Evolutionary conservation across 164 flowering plant species (phyloP).

Genomic region (Vitis rupestris): DNA sequence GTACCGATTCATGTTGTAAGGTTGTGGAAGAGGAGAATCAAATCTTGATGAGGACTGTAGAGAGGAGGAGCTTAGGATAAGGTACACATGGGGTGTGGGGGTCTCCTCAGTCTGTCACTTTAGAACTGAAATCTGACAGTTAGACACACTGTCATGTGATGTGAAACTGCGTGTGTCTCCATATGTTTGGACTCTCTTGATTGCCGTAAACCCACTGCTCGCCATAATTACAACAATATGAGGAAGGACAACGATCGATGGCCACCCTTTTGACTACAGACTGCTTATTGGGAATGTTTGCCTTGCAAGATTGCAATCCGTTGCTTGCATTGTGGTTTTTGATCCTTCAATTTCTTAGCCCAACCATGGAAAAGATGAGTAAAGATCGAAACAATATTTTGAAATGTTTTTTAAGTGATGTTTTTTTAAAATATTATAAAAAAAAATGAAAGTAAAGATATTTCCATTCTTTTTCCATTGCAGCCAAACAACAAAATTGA

Average conservation of each 20-base stretch:
- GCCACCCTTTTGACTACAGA: too few relatives aligned
- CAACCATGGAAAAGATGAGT: too few relatives aligned
- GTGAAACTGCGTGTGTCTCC: background rate
- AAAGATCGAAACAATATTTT: too few relatives aligned
- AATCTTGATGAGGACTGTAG: constrained; percentile 1
- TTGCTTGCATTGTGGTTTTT: too few relatives aligned
- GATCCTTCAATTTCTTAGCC: too few relatives aligned
- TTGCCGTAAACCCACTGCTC: background rate
- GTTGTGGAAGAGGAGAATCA: constrained; percentile 9
- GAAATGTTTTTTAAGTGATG: too few relatives aligned
- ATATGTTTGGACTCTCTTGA: background rate
- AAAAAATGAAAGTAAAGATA: too few relatives aligned
- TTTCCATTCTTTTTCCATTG: too few relatives aligned
- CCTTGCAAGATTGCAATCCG: too few relatives aligned
- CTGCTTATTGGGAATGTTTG: too few relatives aligned
- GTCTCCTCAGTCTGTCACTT: background rate
- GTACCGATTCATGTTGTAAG: constrained; percentile 6
- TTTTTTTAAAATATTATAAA: too few relatives aligned
- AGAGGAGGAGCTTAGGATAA: background rate
- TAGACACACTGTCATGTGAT: background rate
- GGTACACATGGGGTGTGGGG: constrained; percentile 7
- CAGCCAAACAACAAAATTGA: too few relatives aligned
- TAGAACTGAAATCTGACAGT: background rate
- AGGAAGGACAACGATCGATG: background rate
- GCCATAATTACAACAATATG: background rate